Conservation (phyloP, 768 basidiomycete genomes). For the Boletus subparvulus region DNA sequence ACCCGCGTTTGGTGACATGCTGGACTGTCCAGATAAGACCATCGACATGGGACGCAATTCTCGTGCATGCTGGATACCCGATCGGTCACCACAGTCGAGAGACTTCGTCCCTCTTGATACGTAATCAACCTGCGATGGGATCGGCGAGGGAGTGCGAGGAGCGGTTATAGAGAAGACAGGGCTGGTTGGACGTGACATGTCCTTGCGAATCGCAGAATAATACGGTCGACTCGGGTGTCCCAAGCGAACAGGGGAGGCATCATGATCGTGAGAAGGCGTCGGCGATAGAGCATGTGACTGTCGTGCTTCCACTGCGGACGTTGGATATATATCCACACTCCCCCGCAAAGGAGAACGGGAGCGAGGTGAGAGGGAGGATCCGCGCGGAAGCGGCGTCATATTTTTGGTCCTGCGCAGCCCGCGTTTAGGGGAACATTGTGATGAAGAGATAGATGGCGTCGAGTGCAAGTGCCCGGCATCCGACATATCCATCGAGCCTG, state of each 20-base stretch:
- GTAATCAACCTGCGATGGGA: conserved; percentile 23
- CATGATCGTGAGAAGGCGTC: conserved; percentile 22
- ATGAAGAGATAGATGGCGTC: conserved; percentile 25
- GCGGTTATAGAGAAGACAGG: conserved; percentile 27
- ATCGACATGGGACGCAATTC: conserved; percentile 31
- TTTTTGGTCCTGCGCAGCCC: conserved; percentile 42
- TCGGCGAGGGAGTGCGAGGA: conserved; percentile 29
- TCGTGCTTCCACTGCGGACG: conserved; percentile 19
- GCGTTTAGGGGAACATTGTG: conserved; percentile 30
- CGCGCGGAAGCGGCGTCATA: conserved; percentile 32
- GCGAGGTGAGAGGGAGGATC: conserved; percentile 23
- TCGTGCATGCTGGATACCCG: conserved; percentile 15
- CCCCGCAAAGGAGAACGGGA: conserved; percentile 24
- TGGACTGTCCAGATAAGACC: conserved; percentile 21
- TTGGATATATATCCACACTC: conserved; percentile 17
- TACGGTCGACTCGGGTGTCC: conserved; percentile 55
- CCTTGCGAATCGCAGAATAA: conserved; percentile 54
- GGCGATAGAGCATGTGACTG: conserved; percentile 21
- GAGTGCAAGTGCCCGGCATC: conserved; percentile 15
- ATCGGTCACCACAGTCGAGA: conserved; percentile 29
- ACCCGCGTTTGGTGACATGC: conserved; percentile 12
- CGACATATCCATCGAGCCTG: conserved; percentile 19
- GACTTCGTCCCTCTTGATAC: conserved; percentile 33
- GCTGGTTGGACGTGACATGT: conserved; percentile 43
- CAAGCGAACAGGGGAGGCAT: conserved; percentile 36